Base-by-base conservation (phyloP, 192 early-diverging fungal genomes). In the Entomortierella lignicola region DNA sequence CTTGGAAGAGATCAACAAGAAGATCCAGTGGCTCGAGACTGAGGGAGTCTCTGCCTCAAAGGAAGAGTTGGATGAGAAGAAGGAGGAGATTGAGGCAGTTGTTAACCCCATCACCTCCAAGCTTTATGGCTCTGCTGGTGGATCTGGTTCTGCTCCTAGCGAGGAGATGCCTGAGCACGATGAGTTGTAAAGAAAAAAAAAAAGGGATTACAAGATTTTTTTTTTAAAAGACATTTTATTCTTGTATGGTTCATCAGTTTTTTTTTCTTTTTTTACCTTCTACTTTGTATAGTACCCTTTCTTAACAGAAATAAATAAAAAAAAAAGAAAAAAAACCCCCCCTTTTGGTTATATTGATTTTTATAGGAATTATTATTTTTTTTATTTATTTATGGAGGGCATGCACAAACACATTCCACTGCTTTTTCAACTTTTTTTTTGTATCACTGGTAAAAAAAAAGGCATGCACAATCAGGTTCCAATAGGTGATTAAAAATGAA, bases 21-120 rank as follows among this genome's bases (percentile, higher is more conserved):
- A 82, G 74, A 39, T 85, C 41, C 69, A 72, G 29, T 99, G 96
- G 97, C 82, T 98, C 66, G 94, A 96, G 73, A 88, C 91, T 59
- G 89, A 95, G 66, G 91, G 85, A 55, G 71, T 81, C 61, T 85
- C 92, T 29, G 96, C 97, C 63, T 89, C 93, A 72, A 97, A 97
- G 90, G 97, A 99, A 82, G 97, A 99, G 84, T 89, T 97, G 86
- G 96, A 98, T 63, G 96, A 97, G 86, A 94, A 95, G 88, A 94
- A 94, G 84, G 88, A 91, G 79, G 96, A 97, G 84, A 83, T 99
- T 68, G 96, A 99, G 87, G 88, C 92, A 29, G 80, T 97, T 60
- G 93, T 98, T 55, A 97, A 97, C 89, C 96, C 96, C 62, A 96
- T 99, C 81, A 92, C 93, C 55, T 83, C 91, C 85, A 98, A 98